phyloP scores from a whole-genome alignment of 257 asterid genomes.

The Solanum pennellii region DNA sequence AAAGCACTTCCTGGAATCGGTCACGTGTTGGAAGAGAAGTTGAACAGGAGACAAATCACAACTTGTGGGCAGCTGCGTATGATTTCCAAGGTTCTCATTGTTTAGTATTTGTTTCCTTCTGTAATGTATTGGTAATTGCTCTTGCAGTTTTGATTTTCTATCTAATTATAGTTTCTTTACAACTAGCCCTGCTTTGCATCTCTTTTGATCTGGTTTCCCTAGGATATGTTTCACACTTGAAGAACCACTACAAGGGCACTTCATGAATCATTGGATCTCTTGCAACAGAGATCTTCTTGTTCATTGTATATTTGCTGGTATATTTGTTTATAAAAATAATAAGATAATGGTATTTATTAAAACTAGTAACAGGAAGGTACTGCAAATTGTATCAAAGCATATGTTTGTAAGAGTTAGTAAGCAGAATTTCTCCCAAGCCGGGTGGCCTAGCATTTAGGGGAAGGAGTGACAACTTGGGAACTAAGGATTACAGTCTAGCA shows the following conservation, averaged over 20 bases:
- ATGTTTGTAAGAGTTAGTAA: neutral
- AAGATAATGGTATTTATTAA: neutral
- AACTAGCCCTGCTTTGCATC: neutral
- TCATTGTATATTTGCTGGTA: neutral
- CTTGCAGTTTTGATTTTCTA: neutral
- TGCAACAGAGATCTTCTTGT: neutral
- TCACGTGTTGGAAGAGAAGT: constrained; percentile 62
- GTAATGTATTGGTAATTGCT: neutral
- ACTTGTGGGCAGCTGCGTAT: constrained; percentile 73
- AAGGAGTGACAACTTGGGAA: neutral
- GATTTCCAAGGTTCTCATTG: constrained; percentile 48
- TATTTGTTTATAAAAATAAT: neutral
- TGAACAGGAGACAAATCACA: constrained; percentile 47
- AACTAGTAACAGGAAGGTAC: neutral
- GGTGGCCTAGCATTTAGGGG: neutral
- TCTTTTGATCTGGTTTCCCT: neutral
- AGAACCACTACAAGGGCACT: neutral
- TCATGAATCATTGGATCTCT: neutral
- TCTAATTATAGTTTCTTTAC: neutral
- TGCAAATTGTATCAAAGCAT: neutral
- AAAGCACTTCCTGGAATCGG: constrained; percentile 98
- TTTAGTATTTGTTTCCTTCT: neutral
- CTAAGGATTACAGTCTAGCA: neutral
- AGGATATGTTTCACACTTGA: neutral
- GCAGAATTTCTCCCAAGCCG: neutral